These are phyloP conservation scores for Aspergillus bridgeri DNA, from an alignment of 495 filamentous ascomycete genomes.

Conservation along the genomic window DNA sequence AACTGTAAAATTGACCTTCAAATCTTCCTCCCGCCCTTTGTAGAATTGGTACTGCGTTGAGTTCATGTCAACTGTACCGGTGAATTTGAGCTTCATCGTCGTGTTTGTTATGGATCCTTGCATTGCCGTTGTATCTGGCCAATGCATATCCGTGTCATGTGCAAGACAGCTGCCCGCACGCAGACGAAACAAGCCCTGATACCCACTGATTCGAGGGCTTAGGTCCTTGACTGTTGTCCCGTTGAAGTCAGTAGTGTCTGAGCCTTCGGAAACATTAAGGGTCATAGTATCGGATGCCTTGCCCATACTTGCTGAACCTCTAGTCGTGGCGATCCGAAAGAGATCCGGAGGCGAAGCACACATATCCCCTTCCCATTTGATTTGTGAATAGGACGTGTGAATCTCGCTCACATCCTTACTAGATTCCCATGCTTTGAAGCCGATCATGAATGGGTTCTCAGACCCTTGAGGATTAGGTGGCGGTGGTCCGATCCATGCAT, in stretches of 20 bases:
- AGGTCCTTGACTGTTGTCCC: not conserved
- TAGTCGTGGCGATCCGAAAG: constrained; percentile 2
- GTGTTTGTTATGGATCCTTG: constrained; percentile 5
- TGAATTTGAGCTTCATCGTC: constrained; percentile 1
- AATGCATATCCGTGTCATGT: not conserved
- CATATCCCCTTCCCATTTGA: not conserved
- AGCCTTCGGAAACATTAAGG: not conserved
- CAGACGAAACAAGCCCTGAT: not conserved
- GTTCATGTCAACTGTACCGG: not conserved
- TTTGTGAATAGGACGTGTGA: not conserved
- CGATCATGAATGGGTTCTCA: not conserved
- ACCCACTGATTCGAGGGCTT: not conserved
- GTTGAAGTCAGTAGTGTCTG: not conserved
- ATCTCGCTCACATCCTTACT: not conserved
- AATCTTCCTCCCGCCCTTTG: not conserved
- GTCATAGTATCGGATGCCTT: not conserved
- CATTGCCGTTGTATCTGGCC: constrained; percentile 2
- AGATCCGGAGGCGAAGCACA: constrained; percentile 2
- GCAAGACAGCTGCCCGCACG: not conserved
- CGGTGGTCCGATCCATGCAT: constrained; percentile 6
- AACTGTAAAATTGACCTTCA: constrained; percentile 1
- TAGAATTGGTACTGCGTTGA: not conserved
- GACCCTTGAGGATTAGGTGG: constrained; percentile 2
- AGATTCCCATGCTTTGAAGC: constrained; percentile 8
- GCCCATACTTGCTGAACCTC: not conserved